A percentile compares a stretch with the other conserved stretches of the same genome.
Conservation (phyloP, 257 asterid species). For the Solanum bulbocastanum region DNA sequence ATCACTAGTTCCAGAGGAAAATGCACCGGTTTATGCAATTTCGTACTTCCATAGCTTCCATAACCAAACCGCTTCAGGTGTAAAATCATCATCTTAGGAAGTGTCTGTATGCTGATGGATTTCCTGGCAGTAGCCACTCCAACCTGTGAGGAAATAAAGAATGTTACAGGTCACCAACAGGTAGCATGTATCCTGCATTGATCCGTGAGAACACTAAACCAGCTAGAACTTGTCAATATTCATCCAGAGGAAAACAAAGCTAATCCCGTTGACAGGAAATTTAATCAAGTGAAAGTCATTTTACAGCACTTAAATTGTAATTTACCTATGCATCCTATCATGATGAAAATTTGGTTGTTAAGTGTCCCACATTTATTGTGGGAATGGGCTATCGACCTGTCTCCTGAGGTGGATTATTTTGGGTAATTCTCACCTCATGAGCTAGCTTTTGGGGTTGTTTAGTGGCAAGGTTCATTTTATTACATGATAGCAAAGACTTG, state of each 20-base stretch:
- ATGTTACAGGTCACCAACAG: neutral
- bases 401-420: neutral
- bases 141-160: slow-evolving; percentile 30
- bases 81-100: slow-evolving; percentile 76
- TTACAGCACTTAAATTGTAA: neutral
- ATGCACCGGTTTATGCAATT: slow-evolving; percentile 62
- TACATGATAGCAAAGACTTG: neutral
- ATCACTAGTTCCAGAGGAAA: slow-evolving; percentile 69
- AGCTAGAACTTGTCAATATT: neutral
- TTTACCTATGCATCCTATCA: neutral
- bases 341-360: neutral
- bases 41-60: slow-evolving; percentile 71
- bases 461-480: neutral
- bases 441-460: neutral
- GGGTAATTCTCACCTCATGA: neutral
- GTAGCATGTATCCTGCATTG: neutral
- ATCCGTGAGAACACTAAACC: neutral
- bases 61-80: slow-evolving; percentile 85
- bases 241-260: neutral
- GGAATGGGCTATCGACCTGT: neutral
- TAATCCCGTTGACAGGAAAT: neutral
- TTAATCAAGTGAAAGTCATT: neutral
- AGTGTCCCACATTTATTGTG: neutral
- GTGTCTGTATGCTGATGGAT: slow-evolving; percentile 54
- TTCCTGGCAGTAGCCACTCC: slow-evolving; percentile 71